Base-by-base conservation (phyloP, 768 basidiomycete species). In the Auricularia cornea region DNA sequence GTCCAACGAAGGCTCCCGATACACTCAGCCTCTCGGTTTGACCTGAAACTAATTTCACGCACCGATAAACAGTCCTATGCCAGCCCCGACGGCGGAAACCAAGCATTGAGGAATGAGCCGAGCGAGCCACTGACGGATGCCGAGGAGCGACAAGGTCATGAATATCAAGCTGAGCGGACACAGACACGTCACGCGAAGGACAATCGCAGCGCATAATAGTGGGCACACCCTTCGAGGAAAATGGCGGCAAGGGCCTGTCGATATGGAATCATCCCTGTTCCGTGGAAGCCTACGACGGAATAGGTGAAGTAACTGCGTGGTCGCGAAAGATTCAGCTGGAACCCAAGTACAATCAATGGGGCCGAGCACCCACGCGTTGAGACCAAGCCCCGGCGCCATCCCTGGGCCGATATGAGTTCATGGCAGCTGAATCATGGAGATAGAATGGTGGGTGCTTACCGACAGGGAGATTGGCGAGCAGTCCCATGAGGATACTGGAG, bases 51-150 rank as follows among this genome's bases (percentile, higher is more conserved):
- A n/a, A n/a, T n/a, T n/a, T n/a, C n/a, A 82, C 85, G 70, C 68
- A 90, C 81, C 90, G 66, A 94, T 90, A 74, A 90, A 94, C 20
- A 94, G 73, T 65, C 92, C 92, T 69, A 94, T 93, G 63, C 92
- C 92, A 44, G 89, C 84, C 51, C 91, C 92, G 12, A 92, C 89
- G 2, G 92, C 87, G 62, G 92, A 80, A 3, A 92, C 86, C 30
- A 94, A 81, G 3, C 91, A 93, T 66, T 90, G 88, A 1, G 92
- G 92, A 84, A 94, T 93, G 62, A 92, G 83, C 16, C 92, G 84
- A 16, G 88, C 90, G 3, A 94, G 81, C 92, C 91, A 94, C 76
- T 93, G 91, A 59, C 92, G 90, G 60, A 94, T 80, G 65, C 92
- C 92, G 33, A 94, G 77, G 28, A 94, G 72, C 0, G 91, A 92